Evolutionary conservation across 257 asterid genomes (phyloP).

Genomic region (Striga asiatica): DNA sequence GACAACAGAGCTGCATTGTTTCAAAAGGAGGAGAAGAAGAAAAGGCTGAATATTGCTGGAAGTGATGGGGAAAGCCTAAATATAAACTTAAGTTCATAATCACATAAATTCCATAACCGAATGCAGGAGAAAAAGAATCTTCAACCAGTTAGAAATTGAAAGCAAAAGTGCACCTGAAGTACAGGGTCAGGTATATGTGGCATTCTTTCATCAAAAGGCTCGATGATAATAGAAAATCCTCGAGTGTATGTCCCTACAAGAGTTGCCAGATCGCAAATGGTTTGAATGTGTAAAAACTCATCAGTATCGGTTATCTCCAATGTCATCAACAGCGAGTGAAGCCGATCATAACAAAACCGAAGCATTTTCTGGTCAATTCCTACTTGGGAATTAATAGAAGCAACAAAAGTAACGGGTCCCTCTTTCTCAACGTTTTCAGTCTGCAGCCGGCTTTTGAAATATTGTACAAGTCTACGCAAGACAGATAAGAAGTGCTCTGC

Average conservation of each 20-base stretch:
- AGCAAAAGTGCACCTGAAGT: slow-evolving; percentile 51
- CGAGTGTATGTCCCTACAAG: slow-evolving; percentile 86
- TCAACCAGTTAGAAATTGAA: background rate
- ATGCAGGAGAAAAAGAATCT: background rate
- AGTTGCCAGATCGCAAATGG: slow-evolving; percentile 93
- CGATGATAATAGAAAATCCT: slow-evolving; percentile 92
- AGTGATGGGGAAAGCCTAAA: background rate
- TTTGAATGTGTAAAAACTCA: slow-evolving; percentile 80
- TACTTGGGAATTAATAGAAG: slow-evolving; percentile 72
- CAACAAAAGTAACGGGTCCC: slow-evolving; percentile 93
- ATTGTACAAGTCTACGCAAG: slow-evolving; percentile 79
- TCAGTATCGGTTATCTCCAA: slow-evolving; percentile 94
- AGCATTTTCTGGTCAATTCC: slow-evolving; percentile 96
- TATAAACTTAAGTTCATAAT: background rate
- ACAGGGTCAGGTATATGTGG: slow-evolving; percentile 98
- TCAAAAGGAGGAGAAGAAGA: slow-evolving; percentile 1
- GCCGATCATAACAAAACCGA: slow-evolving; percentile 82
- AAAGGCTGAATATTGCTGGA: no score
- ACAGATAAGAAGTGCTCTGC: slow-evolving; percentile 95
- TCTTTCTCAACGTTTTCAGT: slow-evolving; percentile 93
- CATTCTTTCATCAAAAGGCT: slow-evolving; percentile 95
- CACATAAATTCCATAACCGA: background rate
- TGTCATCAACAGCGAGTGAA: slow-evolving; percentile 89
- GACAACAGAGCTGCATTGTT: slow-evolving; percentile 77
- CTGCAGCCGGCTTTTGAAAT: slow-evolving; percentile 58